Base-by-base conservation (phyloP, 108 stramenopile species). In the Discostella pseudostelligera region DNA sequence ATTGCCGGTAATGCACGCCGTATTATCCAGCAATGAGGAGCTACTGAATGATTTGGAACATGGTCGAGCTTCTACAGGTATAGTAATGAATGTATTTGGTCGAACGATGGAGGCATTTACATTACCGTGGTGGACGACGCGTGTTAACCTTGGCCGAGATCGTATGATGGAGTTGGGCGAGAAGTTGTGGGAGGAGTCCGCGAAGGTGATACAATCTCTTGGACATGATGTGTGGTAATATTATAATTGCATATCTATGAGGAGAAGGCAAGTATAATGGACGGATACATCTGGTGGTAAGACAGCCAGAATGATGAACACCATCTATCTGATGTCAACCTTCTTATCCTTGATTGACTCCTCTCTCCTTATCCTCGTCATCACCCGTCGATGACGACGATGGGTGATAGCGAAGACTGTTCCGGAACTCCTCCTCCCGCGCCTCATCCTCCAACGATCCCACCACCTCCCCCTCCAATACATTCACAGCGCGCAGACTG, bases 401-500 rank as follows among this genome's bases (percentile, higher is more conserved):
- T 45, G 2, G 44, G n/a, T n/a, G n/a, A n/a, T n/a, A n/a, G 20
- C 10, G 8, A 5, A 67, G 29, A 22, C 16, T 24, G 5, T 60
- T 14, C 20, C 19, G 4, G 2, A 70, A 29, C 58, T 47, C 46
- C 19, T 65, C 64, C 43, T 74, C 72, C 29, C 72, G 26, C 22
- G 45, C 49, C 43, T 74, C 72, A 21, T 66, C 72, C 42, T 74
- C 72, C 36, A 51, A 29, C 12, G 49, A 47, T 0, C 72, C 72
- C 14, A 76, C 60, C 2, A 79, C 60, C 48, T 73, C 72, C 5
- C 72, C 78, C 11, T 68, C 55, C 55, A 79, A 28, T 20, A 73
- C 28, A 60, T 93, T 93, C 42, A 93, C 87, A 0, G 87, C 88
- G 20, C 92, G 73, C 40, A 93, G 68, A 25, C 84, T 74, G 0